Conservation (phyloP, 768 basidiomycete genomes). For the Hortiboletus flavorubellus region DNA sequence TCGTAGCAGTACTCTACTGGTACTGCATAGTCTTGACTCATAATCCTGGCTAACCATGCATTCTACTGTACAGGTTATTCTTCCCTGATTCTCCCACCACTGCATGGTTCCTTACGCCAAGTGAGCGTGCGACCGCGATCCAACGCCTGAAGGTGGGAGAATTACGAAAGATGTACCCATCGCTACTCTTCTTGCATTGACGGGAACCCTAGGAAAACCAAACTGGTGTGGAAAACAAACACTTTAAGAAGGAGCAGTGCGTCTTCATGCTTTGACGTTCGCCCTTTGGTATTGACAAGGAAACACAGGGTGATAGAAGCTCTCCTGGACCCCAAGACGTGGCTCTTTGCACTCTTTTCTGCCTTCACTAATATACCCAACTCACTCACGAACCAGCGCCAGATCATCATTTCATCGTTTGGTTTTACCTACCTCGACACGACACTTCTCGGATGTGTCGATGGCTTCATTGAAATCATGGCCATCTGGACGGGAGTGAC, state of each 20-base stretch:
- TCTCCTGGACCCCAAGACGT: slow-evolving; percentile 65
- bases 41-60: neutral
- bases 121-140: slow-evolving; percentile 63
- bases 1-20: slow-evolving; percentile 55
- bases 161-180: neutral
- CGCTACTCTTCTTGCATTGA: neutral
- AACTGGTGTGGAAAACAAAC: slow-evolving; percentile 80
- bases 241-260: slow-evolving; percentile 76
- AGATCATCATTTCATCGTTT: slow-evolving; percentile 62
- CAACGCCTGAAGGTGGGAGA: slow-evolving; percentile 54
- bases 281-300: neutral
- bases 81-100: slow-evolving; percentile 75
- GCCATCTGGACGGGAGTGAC: slow-evolving; percentile 67
- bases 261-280: slow-evolving; percentile 22
- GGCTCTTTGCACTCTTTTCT: slow-evolving; percentile 71
- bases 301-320: slow-evolving; percentile 61
- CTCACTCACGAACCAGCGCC: slow-evolving; percentile 61
- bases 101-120: slow-evolving; percentile 68
- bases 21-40: slow-evolving; percentile 17
- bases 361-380: slow-evolving; percentile 62
- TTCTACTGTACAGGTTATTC: slow-evolving; percentile 42
- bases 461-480: slow-evolving; percentile 61
- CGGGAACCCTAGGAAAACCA: slow-evolving; percentile 52
- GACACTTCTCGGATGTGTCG: slow-evolving; percentile 65
- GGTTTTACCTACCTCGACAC: slow-evolving; percentile 65